phyloP scores from a whole-genome alignment of 306 rosid genomes.

The Castanopsis chinensis region DNA sequence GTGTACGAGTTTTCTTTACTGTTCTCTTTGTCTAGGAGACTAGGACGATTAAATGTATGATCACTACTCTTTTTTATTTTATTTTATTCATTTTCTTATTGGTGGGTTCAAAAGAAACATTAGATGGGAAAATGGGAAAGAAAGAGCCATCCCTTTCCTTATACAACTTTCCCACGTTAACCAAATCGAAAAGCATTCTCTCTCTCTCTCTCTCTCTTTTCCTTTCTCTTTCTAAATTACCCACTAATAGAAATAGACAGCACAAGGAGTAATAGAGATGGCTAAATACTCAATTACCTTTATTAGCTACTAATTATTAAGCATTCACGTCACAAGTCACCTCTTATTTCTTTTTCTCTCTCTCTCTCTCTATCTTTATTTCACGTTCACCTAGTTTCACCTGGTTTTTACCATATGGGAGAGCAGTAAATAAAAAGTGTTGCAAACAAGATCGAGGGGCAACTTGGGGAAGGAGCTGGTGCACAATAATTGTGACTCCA shows the following conservation, averaged over 20 bases:
- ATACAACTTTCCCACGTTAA: conserved; percentile 92
- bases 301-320: conserved; percentile 35
- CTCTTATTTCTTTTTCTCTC: conserved; percentile 14
- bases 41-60: neutral
- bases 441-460: conserved; percentile 11
- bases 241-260: conserved; percentile 73
- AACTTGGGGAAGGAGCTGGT: conserved; percentile 21
- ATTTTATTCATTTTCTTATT: neutral
- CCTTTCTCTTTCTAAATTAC: conserved; percentile 20
- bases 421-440: conserved; percentile 8
- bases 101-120: conserved; percentile 22
- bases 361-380: neutral
- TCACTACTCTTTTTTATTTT: neutral
- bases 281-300: conserved; percentile 51
- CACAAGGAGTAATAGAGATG: conserved; percentile 39
- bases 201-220: conserved; percentile 13
- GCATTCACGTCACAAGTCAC: conserved; percentile 32
- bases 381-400: neutral
- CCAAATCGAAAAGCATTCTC: conserved; percentile 83
- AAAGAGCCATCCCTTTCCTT: conserved; percentile 68
- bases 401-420: conserved; percentile 38
- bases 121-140: conserved; percentile 20
- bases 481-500: neutral
- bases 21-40: neutral
- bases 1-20: neutral